Evolutionary conservation across 805 yeast species (phyloP), one percentile per base, ranked within the genome.

Genomic region (Torulaspora franciscae): DNA sequence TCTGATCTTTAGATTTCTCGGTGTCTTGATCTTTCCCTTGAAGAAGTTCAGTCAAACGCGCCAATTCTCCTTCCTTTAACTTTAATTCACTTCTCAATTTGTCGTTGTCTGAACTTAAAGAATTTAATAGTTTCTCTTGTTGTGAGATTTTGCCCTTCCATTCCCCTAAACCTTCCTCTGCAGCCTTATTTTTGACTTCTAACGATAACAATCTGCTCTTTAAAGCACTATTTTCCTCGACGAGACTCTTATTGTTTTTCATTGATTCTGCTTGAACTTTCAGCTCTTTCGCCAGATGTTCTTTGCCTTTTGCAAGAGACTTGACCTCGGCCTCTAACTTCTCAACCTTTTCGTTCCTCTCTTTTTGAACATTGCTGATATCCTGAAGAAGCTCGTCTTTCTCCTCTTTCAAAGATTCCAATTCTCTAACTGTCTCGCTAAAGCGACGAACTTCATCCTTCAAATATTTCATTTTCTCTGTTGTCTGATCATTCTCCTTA

Each of bases 181-280:
- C 14, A 7, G 33, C 10, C 9, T 14, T 19, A 7, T 13, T 30
- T 30, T 7, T 10, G 13, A 7, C 30, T 19, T 24, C 32, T 8
- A 37, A 11, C 13, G 17, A 29, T 17, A 37, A 14, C 8, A 48
- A 13, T 17, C 36, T 15, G 10, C 27, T 29, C 23, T 38, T 34
- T 32, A 48, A 22, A 17, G 35, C 29, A 13, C 34, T 17, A 11
- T 32, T 44, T 14, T 44, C 41, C 7, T 30, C 25, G 6, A 23
- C 4, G 6, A 40, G 9, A 5, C 3, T 6, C 3, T 22, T 29
- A 5, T 29, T 15, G 10, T 33, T 34, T 11, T n/a, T 17, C 33
- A 15, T 44, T 23, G 34, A 43, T 15, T n/a, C 34, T 7, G 43
- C 40, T 17, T 43, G 35, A 29, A 42, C 48, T 7, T 45, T 40